Base-by-base conservation (phyloP, 257 asterid genomes). In the Rhazya stricta region DNA sequence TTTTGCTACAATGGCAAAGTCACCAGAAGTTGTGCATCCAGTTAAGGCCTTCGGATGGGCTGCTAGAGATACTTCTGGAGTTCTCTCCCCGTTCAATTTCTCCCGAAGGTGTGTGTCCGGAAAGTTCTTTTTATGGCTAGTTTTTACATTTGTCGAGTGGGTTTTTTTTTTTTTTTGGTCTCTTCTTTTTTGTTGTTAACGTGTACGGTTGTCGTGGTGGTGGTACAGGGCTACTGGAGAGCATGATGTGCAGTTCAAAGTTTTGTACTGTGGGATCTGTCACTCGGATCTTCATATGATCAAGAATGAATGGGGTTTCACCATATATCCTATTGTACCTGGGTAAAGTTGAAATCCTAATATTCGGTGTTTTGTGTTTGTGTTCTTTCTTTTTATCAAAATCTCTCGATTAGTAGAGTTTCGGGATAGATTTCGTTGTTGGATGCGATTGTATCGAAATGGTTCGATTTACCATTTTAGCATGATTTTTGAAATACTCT, bases 261-360 rank as follows among this genome's bases (percentile, higher is more conserved):
- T 89, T 18, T 21, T 87, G 63, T 87, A 87, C 46, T 84, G 90
- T 77, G 94, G 91, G 48, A 62, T 89, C 13, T 87, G 91, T 42
- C 89, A 87, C 30, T 73, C 88, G 0, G 89, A 89, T 82, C 82
- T 87, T 77, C 84, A 85, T 43, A 66, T 74, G 82, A 50, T 63
- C 57, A 89, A 79, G 76, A 85, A 89, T 21, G 85, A 87, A 1
- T 89, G 91, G 91, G 83, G 85, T 0, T 1, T 36, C 27, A 79
- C 86, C 6, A 72, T 5, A 5, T 89, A 81, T 54, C 94, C 94
- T 1, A 6, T 84, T 19, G 78, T 87, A 1, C 94, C 91, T 0
- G 91, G 94, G 91, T 79, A 81, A 54, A 37, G 8, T 25, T 32
- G 16, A 23, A 16, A 19, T 39, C 43, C n/a, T 19, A 23, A 3